These are phyloP conservation scores for Mycena kentingensis DNA, from an alignment of 768 basidiomycete species.

Conservation along the genomic window DNA sequence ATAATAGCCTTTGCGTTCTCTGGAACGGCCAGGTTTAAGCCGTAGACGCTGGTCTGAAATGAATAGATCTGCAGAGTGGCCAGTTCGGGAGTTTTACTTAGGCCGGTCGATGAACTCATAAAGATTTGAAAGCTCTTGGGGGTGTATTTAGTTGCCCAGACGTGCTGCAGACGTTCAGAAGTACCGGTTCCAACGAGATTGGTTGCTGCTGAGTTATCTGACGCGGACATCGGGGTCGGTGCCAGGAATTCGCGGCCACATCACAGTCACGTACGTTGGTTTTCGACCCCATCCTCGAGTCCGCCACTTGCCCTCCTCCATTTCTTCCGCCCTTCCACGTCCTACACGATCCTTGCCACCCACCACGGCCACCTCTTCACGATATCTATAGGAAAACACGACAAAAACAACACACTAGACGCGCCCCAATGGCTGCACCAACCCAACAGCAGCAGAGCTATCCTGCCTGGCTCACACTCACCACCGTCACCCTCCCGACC, in stretches of 20 bases:
- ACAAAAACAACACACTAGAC: no score
- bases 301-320: no score
- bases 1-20: constrained; percentile 77
- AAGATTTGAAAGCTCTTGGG: constrained; percentile 51
- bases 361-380: no score
- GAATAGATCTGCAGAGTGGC: no score
- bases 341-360: not conserved
- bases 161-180: not conserved
- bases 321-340: no score
- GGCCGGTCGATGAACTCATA: constrained; percentile 64
- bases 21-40: constrained; percentile 77
- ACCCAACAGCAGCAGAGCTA: constrained; percentile 69
- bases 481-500: constrained; percentile 51
- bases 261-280: no score
- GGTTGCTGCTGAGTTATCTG: constrained; percentile 29
- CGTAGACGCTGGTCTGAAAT: constrained; percentile 64
- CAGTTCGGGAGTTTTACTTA: no score
- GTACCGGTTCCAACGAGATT: constrained; percentile 42
- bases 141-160: not conserved
- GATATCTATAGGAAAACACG: no score
- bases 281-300: no score
- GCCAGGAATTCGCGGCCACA: not conserved
- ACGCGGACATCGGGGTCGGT: constrained; percentile 13
- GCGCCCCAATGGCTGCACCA: constrained; percentile 61
- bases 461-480: constrained; percentile 74